Percentiles rank a stretch among this genome's conserved stretches.
Conservation (phyloP, 75 land plant species). For the Azolla pinnata region DNA sequence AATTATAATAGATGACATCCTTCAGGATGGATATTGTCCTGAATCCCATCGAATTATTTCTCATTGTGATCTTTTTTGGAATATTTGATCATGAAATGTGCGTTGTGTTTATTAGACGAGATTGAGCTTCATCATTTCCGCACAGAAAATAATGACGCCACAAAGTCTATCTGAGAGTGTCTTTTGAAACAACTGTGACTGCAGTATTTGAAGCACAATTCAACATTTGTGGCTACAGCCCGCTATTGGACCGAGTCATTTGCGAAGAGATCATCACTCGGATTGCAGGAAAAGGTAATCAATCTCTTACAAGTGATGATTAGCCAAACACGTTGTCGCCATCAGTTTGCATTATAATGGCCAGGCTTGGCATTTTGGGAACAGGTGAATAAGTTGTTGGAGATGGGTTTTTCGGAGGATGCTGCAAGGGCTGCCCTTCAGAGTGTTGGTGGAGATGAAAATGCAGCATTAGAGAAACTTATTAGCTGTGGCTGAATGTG, state of each 20-base stretch:
- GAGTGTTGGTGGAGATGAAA: conserved; percentile 67
- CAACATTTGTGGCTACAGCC: conserved; percentile 73
- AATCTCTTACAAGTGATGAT: neutral
- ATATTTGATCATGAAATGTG: too few relatives aligned
- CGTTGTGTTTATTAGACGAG: too few relatives aligned
- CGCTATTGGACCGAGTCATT: conserved; percentile 95
- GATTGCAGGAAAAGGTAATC: conserved; percentile 78
- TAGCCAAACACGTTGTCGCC: neutral
- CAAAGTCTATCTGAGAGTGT: too few relatives aligned
- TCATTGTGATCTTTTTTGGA: too few relatives aligned
- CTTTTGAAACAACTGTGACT: too few relatives aligned
- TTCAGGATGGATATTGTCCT: too few relatives aligned
- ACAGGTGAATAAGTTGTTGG: conserved; percentile 71
- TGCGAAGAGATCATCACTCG: conserved; percentile 68
- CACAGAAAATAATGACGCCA: too few relatives aligned
- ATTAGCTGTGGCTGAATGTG: too few relatives aligned
- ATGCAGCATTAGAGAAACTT: conserved; percentile 77
- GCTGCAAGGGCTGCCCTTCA: conserved; percentile 47
- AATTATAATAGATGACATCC: too few relatives aligned
- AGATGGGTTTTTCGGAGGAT: conserved; percentile 82
- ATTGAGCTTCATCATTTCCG: too few relatives aligned
- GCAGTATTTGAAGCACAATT: conserved; percentile 75
- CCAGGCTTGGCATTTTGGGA: too few relatives aligned
- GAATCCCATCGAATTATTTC: too few relatives aligned
- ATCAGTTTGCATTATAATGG: conserved; percentile 3